Evolutionary conservation across 164 flowering plant genomes (phyloP).

Genomic region (Cinnamomum micranthum): DNA sequence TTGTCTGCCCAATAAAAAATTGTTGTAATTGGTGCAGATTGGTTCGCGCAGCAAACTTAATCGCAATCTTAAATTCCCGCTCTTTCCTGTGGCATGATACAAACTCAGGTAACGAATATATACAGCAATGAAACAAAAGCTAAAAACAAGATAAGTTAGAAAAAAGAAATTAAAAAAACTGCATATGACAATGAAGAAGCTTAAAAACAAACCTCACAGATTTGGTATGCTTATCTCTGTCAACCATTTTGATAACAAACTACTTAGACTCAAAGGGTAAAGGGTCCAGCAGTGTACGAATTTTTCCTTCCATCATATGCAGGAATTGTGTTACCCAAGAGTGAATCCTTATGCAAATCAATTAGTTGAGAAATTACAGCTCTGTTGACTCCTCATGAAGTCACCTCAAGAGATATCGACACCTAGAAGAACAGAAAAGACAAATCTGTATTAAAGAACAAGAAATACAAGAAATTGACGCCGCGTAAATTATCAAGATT

Average conservation of each 20-base stretch:
- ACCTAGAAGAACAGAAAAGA: slow-evolving; percentile 35
- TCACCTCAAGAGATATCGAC: slow-evolving; percentile 56
- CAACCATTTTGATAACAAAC: slow-evolving; percentile 37
- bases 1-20: slow-evolving; percentile 37
- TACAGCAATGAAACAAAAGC: not conserved
- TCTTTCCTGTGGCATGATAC: slow-evolving; percentile 37
- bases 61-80: slow-evolving; percentile 50
- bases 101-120: not conserved
- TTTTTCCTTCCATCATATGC: slow-evolving; percentile 80
- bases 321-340: slow-evolving; percentile 34
- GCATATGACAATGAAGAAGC: too few species aligned
- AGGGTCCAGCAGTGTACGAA: slow-evolving; percentile 51
- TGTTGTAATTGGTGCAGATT: slow-evolving; percentile 48
- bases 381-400: slow-evolving; percentile 43
- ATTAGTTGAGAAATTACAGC: slow-evolving; percentile 39
- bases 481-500: not conserved
- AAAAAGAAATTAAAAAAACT: not conserved
- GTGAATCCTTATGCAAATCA: slow-evolving; percentile 17
- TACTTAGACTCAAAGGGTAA: slow-evolving; percentile 59
- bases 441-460: not conserved
- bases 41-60: slow-evolving; percentile 48
- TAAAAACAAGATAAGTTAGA: not conserved
- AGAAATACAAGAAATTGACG: not conserved
- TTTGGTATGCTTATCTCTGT: slow-evolving; percentile 18
- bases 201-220: slow-evolving; percentile 15